phyloP scores from a whole-genome alignment of 2,329 filamentous ascomycete genomes.

The Penicillium sp. region DNA sequence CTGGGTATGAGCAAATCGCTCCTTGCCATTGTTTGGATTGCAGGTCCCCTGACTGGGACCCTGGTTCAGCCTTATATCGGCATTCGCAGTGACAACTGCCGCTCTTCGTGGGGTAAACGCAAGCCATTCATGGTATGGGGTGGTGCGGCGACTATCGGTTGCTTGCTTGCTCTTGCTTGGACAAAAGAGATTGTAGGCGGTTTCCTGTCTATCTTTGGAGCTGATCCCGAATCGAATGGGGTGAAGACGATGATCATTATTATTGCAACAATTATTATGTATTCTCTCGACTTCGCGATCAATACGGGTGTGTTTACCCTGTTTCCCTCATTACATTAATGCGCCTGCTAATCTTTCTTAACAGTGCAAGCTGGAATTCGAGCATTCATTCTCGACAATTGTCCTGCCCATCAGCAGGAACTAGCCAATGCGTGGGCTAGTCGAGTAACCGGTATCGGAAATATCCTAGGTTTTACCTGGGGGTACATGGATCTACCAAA shows the following conservation, averaged over 20 bases:
- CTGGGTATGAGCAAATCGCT: constrained; percentile 81
- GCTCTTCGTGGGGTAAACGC: constrained; percentile 73
- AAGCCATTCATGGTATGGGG: constrained; percentile 82
- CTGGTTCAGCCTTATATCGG: constrained; percentile 83
- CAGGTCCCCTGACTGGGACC: constrained; percentile 76
- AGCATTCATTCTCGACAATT: constrained; percentile 86
- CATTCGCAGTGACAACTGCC: constrained; percentile 78
- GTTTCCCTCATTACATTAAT: not conserved
- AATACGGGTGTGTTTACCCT: constrained; percentile 69
- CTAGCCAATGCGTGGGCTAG: constrained; percentile 93
- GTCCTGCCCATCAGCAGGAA: constrained; percentile 91
- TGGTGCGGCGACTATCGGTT: constrained; percentile 66
- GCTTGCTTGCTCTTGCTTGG: constrained; percentile 74
- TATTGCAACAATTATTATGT: constrained; percentile 83
- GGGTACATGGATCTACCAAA: constrained; percentile 80
- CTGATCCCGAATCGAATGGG: constrained; percentile 64
- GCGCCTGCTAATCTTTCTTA: constrained; percentile 6
- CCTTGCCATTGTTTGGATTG: constrained; percentile 84
- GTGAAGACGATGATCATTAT: constrained; percentile 72
- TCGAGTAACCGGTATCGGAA: constrained; percentile 81
- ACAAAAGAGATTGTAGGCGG: constrained; percentile 72
- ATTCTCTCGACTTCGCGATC: constrained; percentile 90
- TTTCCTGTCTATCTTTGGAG: constrained; percentile 71
- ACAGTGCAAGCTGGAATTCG: constrained; percentile 73
- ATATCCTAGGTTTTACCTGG: constrained; percentile 86